These are phyloP conservation scores for Malassezia dermatis DNA, from an alignment of 1,284 basidiomycete species.

Conservation along the genomic window DNA sequence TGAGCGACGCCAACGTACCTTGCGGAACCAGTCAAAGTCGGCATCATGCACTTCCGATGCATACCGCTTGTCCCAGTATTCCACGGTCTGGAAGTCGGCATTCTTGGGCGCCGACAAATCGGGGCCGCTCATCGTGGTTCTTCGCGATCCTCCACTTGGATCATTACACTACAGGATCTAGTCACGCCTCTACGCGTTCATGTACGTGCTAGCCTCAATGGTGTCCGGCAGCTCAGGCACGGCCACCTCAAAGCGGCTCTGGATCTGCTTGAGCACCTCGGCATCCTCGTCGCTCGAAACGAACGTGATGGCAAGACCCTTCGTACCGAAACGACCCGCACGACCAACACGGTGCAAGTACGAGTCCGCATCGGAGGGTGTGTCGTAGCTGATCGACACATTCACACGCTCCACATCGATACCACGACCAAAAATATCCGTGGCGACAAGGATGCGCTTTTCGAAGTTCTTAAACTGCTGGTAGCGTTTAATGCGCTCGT, in stretches of 20 bases:
- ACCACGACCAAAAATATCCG: constrained; percentile 47
- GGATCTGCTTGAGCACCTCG: constrained; percentile 82
- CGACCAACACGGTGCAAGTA: constrained; percentile 98
- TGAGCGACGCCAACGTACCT: constrained; percentile 9
- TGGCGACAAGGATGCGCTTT: constrained; percentile 62
- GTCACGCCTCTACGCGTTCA: constrained; percentile 26
- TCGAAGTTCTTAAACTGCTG: constrained; percentile 99
- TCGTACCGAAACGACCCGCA: constrained; percentile 97
- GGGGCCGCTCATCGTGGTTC: neutral
- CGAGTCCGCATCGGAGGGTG: constrained; percentile 88
- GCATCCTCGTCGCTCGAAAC: constrained; percentile 82
- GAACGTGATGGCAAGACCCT: constrained; percentile 97
- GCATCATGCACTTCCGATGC: constrained; percentile 20
- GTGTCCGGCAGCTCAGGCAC: constrained; percentile 83
- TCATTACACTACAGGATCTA: constrained; percentile 8
- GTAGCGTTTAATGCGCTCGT: constrained; percentile 95
- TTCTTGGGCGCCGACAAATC: constrained; percentile 17
- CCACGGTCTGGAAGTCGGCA: constrained; percentile 28
- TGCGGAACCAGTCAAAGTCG: constrained; percentile 41
- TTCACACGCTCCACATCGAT: constrained; percentile 48
- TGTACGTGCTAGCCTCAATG: constrained; percentile 62
- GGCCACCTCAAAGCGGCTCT: constrained; percentile 82
- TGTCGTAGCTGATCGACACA: constrained; percentile 56
- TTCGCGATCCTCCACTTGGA: neutral
- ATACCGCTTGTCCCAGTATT: constrained; percentile 41